Evolutionary conservation across 257 asterid genomes (phyloP), one percentile per base, ranked within the genome.

Genomic region (Gentiana dahurica): DNA sequence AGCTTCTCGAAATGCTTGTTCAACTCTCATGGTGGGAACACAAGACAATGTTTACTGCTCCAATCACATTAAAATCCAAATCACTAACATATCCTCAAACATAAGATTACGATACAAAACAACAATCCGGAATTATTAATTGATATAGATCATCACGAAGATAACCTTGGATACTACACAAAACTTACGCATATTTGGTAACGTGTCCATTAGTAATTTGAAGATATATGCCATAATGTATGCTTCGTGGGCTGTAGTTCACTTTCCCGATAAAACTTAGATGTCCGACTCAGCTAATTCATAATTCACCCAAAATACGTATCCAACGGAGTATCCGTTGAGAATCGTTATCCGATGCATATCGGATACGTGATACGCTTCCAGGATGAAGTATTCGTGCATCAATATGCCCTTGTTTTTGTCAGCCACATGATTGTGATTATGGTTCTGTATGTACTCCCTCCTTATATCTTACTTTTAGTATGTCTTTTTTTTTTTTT

Each of bases 201-300:
- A 96, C 97, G 72, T 86, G 89, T 47, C 89, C 97, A 59, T 73
- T 79, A 47, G 96, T 90, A 90, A 77, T 90, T 96, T 12, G 73
- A 9, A 57, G 81, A 64, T 44, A 84, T 72, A 65, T 90, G 94
- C 96, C 95, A 90, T 37, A 84, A 68, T 43, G 96, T 90, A 61
- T 90, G 95, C 66, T 87, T 90, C 72, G 94, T 72, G 49, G 96
- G 97, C 62, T 90, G 96, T 62, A 96, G 94, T 71, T 80, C 77
- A 58, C 84, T 84, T 81, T 90, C 97, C 49, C 72, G 77, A 53
- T 69, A 90, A 71, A 82, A 90, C 43, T 71, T 67, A 39, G 96
- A 96, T 51, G 54, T 74, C 36, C 95, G 84, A 65, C 81, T 77
- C 64, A 90, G 79, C 95, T 90, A 78, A 57, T 53, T 34, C 51